Base-by-base conservation (phyloP, 306 rosid genomes). In the Canavalia ensiformis region DNA sequence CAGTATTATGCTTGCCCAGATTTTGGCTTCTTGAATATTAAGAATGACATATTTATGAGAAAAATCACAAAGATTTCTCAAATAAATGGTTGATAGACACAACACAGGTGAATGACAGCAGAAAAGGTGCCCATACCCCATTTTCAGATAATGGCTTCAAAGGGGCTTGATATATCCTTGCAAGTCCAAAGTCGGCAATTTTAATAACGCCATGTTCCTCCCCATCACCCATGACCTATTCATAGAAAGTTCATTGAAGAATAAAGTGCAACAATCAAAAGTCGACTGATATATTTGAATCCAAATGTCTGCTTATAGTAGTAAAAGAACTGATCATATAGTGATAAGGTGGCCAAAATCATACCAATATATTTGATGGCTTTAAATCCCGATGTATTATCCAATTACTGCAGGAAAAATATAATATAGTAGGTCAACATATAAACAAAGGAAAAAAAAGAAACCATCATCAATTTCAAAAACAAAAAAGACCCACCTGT, bases 111-210 rank as follows among this genome's bases (percentile, higher is more conserved):
- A 65, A 39, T 66, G 51, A 66, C 51, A 41, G 84, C 35, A 31
- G 37, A 78, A 76, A 77, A 72, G 81, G 68, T 79, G 83, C 63
- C 30, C 88, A 58, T 91, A 93, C 98, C 89, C 98, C 98, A 76
- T 94, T 94, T 58, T 84, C 87, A 57, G 77, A 87, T 80, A 95
- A 82, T 37, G 97, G 88, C 88, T 89, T 95, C 88, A 93, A 68
- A 63, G 99, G 99, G 68, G 95, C 97, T 84, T 91, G 98, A 83
- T 91, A 95, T 89, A 95, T 88, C 85, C 98, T 92, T 67, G 99
- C 99, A 86, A 95, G 99, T 84, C 99, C 99, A 87, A 95, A 95
- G 89, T 95, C 99, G 42, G 97, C 99, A 84, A 95, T 89, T 88
- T 95, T 95, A 66, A 95, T 89, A 83, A 92, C 86, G 45, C 99